These are phyloP conservation scores for Ilex aquifolium DNA, from an alignment of 257 asterid genomes.

Conservation along the genomic window DNA sequence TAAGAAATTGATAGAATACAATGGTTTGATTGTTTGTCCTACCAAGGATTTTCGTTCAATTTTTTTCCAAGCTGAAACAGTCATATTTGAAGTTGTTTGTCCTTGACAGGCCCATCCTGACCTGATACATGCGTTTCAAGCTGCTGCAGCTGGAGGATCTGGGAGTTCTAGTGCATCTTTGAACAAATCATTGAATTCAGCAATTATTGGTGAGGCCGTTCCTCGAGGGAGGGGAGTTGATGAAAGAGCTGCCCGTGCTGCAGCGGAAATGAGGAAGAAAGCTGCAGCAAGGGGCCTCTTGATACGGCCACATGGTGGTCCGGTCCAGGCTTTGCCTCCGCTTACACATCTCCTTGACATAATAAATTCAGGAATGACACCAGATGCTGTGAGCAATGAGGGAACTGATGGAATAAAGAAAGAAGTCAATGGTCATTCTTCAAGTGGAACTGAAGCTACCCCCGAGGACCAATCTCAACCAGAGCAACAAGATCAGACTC, in stretches of 20 bases:
- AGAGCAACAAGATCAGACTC: slow-evolving; percentile 35
- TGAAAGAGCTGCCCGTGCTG: slow-evolving; percentile 82
- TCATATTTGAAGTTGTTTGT: no score
- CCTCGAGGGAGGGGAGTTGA: slow-evolving; percentile 82
- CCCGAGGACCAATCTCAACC: slow-evolving; percentile 24
- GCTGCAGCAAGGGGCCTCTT: slow-evolving; percentile 87
- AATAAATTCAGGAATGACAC: slow-evolving; percentile 39
- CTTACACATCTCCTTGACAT: slow-evolving; percentile 55
- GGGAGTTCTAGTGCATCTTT: slow-evolving; percentile 20
- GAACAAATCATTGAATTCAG: slow-evolving; percentile 42
- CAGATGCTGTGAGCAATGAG: slow-evolving; percentile 26
- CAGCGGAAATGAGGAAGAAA: slow-evolving; percentile 79
- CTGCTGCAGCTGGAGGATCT: slow-evolving; percentile 42
- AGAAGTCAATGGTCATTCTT: slow-evolving; percentile 32
- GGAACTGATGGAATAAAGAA: slow-evolving; percentile 27
- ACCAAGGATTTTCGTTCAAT: no score
- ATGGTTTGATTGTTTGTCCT: no score
- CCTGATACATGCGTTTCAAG: slow-evolving; percentile 77
- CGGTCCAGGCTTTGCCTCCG: slow-evolving; percentile 55
- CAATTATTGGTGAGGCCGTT: slow-evolving; percentile 38
- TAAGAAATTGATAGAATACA: no score
- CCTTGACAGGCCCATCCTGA: slow-evolving; percentile 79
- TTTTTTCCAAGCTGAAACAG: neutral
- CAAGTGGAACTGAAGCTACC: slow-evolving; percentile 26
- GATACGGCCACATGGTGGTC: slow-evolving; percentile 62